A percentile compares a stretch with the other conserved stretches of the same genome.
phyloP scores from a whole-genome alignment of 345 rosid genomes.

The Boechera divaricarpa region DNA sequence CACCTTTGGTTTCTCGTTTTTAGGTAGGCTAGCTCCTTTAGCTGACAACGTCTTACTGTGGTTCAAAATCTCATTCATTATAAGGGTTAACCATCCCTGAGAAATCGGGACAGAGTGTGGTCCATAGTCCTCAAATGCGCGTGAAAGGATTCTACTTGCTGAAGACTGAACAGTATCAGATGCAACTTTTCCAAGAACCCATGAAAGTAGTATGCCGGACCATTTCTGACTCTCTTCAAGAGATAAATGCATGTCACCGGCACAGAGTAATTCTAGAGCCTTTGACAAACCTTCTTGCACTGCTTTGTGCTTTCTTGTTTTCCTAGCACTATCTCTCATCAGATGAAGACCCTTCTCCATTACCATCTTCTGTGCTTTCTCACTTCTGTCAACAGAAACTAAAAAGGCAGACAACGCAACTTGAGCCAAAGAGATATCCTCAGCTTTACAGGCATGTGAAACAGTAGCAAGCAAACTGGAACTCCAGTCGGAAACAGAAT shows the following conservation, averaged over 20 bases:
- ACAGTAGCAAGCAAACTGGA: slow-evolving; percentile 85
- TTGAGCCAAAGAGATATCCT: slow-evolving; percentile 79
- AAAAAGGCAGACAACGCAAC: slow-evolving; percentile 88
- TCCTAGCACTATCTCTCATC: slow-evolving; percentile 81
- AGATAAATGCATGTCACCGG: slow-evolving; percentile 68
- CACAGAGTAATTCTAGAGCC: slow-evolving; percentile 76
- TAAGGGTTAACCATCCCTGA: slow-evolving; percentile 91
- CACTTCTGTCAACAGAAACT: slow-evolving; percentile 84
- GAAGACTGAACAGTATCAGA: slow-evolving; percentile 69
- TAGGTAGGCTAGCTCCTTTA: slow-evolving; percentile 64
- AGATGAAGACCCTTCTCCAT: slow-evolving; percentile 85
- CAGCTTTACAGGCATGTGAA: slow-evolving; percentile 79
- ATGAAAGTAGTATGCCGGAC: slow-evolving; percentile 81
- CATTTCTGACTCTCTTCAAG: slow-evolving; percentile 94
- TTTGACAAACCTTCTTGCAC: slow-evolving; percentile 90
- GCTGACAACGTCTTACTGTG: slow-evolving; percentile 58
- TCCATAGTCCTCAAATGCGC: slow-evolving; percentile 80
- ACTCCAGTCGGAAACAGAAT: slow-evolving; percentile 91
- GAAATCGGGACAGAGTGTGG: slow-evolving; percentile 81
- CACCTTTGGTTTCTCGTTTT: slow-evolving; percentile 75
- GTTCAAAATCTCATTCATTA: slow-evolving; percentile 68
- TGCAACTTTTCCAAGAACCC: slow-evolving; percentile 73
- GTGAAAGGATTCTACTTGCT: slow-evolving; percentile 76
- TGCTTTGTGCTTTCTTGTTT: slow-evolving; percentile 65
- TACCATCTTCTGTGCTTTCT: slow-evolving; percentile 62